Conservation (phyloP, 2,329 filamentous ascomycete genomes). For the Alternaria sp. region DNA sequence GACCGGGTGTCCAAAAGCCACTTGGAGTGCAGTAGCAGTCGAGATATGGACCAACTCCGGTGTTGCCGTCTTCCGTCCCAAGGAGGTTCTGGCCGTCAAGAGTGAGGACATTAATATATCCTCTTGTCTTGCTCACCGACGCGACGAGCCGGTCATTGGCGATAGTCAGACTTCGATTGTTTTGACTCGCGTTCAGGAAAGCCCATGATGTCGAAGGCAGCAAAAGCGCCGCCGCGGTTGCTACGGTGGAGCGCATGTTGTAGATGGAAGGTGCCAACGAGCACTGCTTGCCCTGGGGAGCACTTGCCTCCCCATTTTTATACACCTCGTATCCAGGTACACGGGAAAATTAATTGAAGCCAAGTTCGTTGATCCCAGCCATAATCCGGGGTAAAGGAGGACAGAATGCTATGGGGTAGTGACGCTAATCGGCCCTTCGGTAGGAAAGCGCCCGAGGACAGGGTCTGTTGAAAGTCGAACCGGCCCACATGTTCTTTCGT, state of each 20-base stretch:
- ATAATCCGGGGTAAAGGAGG: constrained; percentile 28
- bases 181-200: constrained; percentile 29
- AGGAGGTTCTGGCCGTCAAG: constrained; percentile 55
- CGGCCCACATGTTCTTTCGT: not conserved
- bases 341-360: constrained; percentile 31
- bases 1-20: constrained; percentile 68
- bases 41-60: constrained; percentile 53
- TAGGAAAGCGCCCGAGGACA: constrained; percentile 25
- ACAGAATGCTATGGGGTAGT: constrained; percentile 17
- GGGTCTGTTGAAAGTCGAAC: not conserved
- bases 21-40: constrained; percentile 55
- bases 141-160: constrained; percentile 58
- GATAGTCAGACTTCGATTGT: constrained; percentile 47
- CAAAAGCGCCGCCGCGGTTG: constrained; percentile 17
- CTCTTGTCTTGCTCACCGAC: constrained; percentile 55
- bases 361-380: constrained; percentile 16
- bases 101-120: constrained; percentile 54
- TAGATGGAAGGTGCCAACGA: not conserved
- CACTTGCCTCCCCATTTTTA: constrained; percentile 18
- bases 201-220: constrained; percentile 24
- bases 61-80: constrained; percentile 29
- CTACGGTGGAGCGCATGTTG: constrained; percentile 25
- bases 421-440: constrained; percentile 26
- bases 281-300: not conserved
- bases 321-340: constrained; percentile 13